Conservation (phyloP, 2,329 filamentous ascomycete species). For the Graphilbum fragrans region DNA sequence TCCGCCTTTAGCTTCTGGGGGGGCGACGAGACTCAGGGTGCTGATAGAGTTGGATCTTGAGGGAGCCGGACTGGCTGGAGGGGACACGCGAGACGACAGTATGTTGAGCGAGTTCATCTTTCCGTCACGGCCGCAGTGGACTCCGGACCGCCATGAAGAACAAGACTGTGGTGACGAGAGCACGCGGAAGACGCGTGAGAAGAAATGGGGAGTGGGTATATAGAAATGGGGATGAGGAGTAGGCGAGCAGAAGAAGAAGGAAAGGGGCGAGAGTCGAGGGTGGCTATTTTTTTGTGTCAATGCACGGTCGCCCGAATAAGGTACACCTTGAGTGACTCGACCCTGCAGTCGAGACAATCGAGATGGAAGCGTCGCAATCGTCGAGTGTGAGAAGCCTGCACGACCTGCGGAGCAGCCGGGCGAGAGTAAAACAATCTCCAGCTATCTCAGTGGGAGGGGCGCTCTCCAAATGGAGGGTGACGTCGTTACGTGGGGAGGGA, state of each 20-base stretch:
- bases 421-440: too few species aligned
- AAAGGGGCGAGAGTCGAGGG: neutral
- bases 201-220: neutral
- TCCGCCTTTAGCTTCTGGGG: slow-evolving; percentile 27
- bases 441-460: too few species aligned
- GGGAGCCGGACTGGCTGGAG: slow-evolving; percentile 41
- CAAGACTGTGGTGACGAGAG: neutral
- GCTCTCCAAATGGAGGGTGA: too few species aligned
- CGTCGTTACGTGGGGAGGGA: too few species aligned
- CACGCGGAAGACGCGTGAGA: neutral
- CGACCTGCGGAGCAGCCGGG: too few species aligned
- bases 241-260: neutral
- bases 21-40: slow-evolving; percentile 35
- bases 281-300: too few species aligned
- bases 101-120: slow-evolving; percentile 97
- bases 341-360: too few species aligned
- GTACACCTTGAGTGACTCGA: too few species aligned
- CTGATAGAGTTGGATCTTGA: slow-evolving; percentile 50
- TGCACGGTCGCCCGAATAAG: too few species aligned
- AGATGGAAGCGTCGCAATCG: too few species aligned
- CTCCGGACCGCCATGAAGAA: neutral
- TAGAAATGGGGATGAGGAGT: neutral
- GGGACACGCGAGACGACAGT: slow-evolving; percentile 71
- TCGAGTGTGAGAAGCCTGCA: too few species aligned
- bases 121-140: slow-evolving; percentile 9